A percentile compares a stretch with the other conserved stretches of the same genome.
Evolutionary conservation across 768 basidiomycete genomes (phyloP).

Genomic region (Rhizopogon vesiculosus): DNA sequence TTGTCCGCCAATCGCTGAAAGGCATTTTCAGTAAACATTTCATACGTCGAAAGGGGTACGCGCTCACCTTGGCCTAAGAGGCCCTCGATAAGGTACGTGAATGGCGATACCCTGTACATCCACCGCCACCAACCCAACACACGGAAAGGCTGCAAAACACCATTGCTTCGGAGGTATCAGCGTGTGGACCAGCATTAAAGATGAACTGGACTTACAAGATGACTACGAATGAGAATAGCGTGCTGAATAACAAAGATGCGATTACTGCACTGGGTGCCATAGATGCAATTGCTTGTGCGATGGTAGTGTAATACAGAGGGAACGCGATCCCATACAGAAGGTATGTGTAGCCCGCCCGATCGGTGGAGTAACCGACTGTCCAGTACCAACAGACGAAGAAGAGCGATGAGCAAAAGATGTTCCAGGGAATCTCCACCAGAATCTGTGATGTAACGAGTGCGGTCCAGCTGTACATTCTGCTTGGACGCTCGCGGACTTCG

Average conservation of each 20-base stretch:
- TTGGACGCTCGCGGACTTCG: conserved; percentile 59
- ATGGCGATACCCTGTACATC: conserved; percentile 43
- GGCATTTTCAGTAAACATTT: not conserved
- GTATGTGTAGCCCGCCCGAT: conserved; percentile 37
- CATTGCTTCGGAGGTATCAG: conserved; percentile 27
- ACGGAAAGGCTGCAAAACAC: conserved; percentile 42
- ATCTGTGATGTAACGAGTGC: conserved; percentile 52
- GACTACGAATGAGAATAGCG: conserved; percentile 35
- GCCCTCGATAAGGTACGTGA: conserved; percentile 48
- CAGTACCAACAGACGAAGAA: conserved; percentile 49
- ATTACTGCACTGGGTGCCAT: conserved; percentile 37
- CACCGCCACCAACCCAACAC: conserved; percentile 30
- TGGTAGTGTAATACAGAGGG: conserved; percentile 40
- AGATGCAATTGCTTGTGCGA: conserved; percentile 37
- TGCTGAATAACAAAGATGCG: conserved; percentile 34
- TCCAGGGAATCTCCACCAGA: conserved; percentile 41
- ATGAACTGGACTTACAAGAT: conserved; percentile 32
- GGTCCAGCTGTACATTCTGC: conserved; percentile 60
- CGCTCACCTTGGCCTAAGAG: conserved; percentile 22
- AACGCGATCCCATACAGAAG: conserved; percentile 32
- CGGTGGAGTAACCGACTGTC: conserved; percentile 34
- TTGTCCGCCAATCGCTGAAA: conserved; percentile 36
- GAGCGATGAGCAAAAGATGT: conserved; percentile 33
- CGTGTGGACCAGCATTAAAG: not conserved
- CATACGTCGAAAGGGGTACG: not conserved